Evolutionary conservation across 164 flowering plant genomes (phyloP).

Genomic region (Chimonanthus salicifolius): DNA sequence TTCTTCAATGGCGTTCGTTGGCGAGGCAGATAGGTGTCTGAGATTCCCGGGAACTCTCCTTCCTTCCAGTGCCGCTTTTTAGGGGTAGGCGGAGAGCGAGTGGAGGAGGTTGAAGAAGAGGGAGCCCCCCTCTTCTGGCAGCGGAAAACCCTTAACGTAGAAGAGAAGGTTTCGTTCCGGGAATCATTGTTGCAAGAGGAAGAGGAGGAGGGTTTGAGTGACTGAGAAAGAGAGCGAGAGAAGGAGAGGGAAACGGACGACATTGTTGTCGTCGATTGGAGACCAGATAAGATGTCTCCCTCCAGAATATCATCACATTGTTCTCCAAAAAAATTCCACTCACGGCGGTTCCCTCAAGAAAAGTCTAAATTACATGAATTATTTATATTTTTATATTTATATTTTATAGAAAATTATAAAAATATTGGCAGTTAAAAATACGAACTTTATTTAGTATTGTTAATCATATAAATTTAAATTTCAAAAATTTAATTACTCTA

Average conservation of each 20-base stretch:
- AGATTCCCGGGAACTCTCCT: constrained; percentile 73
- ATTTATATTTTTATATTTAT: no score
- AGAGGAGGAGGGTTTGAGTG: not conserved
- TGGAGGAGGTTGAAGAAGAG: constrained; percentile 13
- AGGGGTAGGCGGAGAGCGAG: constrained; percentile 9
- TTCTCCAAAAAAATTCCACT: no score
- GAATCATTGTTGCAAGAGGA: not conserved
- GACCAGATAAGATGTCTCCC: no score
- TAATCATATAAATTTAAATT: no score
- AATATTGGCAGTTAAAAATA: no score
- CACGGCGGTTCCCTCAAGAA: no score
- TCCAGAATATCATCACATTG: no score
- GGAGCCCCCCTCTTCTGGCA: constrained; percentile 2
- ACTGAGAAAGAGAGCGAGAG: not conserved
- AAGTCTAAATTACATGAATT: no score
- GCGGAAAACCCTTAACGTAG: not conserved
- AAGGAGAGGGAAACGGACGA: not conserved
- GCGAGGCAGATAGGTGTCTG: constrained; percentile 17
- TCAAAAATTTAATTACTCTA: no score
- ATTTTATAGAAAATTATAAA: no score
- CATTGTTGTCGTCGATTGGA: no score
- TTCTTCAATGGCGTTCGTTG: constrained; percentile 56
- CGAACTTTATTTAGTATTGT: no score
- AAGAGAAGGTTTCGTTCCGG: not conserved
- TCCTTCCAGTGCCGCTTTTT: constrained; percentile 73